phyloP scores from a whole-genome alignment of 495 filamentous ascomycete genomes.

The Recurvomyces mirabilis region DNA sequence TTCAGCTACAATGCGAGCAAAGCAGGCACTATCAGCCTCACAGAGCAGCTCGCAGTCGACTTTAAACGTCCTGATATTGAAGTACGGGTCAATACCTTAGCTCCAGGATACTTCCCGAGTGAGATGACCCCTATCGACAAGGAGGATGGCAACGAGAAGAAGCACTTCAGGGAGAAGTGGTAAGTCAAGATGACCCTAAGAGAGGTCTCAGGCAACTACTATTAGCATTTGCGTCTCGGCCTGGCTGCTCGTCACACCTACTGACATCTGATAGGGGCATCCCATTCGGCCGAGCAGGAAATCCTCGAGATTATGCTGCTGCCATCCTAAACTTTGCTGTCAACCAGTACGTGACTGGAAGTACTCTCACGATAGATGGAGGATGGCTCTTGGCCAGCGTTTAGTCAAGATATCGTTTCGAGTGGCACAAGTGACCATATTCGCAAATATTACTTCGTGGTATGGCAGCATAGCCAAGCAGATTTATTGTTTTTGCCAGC shows the following conservation, averaged over 20 bases:
- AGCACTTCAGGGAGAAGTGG: slow-evolving; percentile 12
- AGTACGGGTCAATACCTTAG: slow-evolving; percentile 35
- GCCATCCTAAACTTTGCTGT: slow-evolving; percentile 17
- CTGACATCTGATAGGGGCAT: too few relatives aligned
- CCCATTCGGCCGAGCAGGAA: slow-evolving; percentile 15
- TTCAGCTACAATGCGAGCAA: slow-evolving; percentile 36
- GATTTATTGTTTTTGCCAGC: background rate
- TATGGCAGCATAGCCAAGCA: background rate
- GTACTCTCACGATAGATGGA: slow-evolving; percentile 9
- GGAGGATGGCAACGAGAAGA: slow-evolving; percentile 45
- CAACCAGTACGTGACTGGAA: slow-evolving; percentile 13
- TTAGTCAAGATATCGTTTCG: background rate
- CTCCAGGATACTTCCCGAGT: slow-evolving; percentile 47
- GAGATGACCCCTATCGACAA: slow-evolving; percentile 53
- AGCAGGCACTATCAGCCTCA: slow-evolving; percentile 31
- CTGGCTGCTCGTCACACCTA: too few relatives aligned
- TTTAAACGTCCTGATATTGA: slow-evolving; percentile 28
- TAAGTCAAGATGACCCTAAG: too few relatives aligned
- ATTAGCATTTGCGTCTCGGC: too few relatives aligned
- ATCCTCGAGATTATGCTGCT: slow-evolving; percentile 14
- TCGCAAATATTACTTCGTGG: background rate
- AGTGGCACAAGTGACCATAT: background rate
- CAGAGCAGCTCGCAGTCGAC: slow-evolving; percentile 38
- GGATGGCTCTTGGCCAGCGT: slow-evolving; percentile 5
- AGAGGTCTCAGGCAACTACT: too few relatives aligned